phyloP scores from a whole-genome alignment of 345 rosid species.

The Boechera stricta region DNA sequence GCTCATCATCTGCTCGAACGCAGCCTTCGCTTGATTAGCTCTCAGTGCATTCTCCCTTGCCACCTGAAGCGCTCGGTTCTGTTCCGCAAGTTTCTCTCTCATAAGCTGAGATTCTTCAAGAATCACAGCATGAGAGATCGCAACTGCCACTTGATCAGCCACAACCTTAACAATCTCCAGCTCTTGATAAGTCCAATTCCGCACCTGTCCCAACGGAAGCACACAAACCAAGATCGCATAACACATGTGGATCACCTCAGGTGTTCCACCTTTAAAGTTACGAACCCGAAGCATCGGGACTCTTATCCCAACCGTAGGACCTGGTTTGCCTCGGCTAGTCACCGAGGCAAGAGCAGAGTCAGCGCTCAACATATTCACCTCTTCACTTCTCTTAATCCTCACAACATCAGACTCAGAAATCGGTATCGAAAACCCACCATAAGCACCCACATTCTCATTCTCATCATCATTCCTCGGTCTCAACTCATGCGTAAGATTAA shows the following conservation, averaged over 20 bases:
- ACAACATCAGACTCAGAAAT: slow-evolving; percentile 74
- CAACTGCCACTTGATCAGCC: slow-evolving; percentile 97
- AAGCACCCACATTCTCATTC: slow-evolving; percentile 20
- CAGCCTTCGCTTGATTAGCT: slow-evolving; percentile 81
- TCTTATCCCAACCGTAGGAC: slow-evolving; percentile 85
- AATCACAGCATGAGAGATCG: slow-evolving; percentile 91
- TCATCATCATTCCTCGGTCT: slow-evolving; percentile 49
- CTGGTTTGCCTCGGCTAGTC: slow-evolving; percentile 61
- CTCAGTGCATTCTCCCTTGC: slow-evolving; percentile 76
- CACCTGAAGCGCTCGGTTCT: slow-evolving; percentile 73
- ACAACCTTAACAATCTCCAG: slow-evolving; percentile 86
- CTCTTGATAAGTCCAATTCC: slow-evolving; percentile 78
- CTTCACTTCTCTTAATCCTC: slow-evolving; percentile 67
- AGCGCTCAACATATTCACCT: slow-evolving; percentile 61
- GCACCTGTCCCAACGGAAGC: slow-evolving; percentile 63
- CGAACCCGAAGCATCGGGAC: slow-evolving; percentile 91
- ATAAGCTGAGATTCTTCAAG: slow-evolving; percentile 93
- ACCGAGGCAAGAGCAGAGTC: slow-evolving; percentile 67
- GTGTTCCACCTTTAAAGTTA: slow-evolving; percentile 93
- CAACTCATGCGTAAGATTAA: slow-evolving; percentile 74
- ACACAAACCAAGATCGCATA: slow-evolving; percentile 86
- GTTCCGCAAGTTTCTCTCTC: slow-evolving; percentile 85
- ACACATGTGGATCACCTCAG: slow-evolving; percentile 69
- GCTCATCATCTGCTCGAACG: slow-evolving; percentile 84
- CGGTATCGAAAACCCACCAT: slow-evolving; percentile 51